These are phyloP conservation scores for Paraphaeosphaeria minitans DNA, from an alignment of 2,329 filamentous ascomycete species.

Conservation along the genomic window DNA sequence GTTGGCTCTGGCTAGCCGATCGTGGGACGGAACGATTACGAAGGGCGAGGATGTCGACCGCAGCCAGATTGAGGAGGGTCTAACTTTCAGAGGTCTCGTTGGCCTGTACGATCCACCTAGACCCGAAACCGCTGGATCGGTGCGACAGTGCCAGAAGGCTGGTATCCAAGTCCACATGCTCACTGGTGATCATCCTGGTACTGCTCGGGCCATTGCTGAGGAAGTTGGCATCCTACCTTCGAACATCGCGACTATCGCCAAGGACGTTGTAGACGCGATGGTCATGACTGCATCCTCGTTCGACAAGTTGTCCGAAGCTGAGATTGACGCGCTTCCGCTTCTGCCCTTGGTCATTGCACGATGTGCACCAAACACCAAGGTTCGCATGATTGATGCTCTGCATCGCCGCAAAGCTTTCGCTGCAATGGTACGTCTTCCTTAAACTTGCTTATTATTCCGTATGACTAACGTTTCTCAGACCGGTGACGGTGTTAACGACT, in stretches of 20 bases:
- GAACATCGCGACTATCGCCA: conserved; percentile 25
- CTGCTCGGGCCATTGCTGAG: conserved; percentile 53
- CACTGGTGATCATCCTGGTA: conserved; percentile 54
- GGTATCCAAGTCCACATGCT: conserved; percentile 57
- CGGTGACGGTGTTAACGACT: conserved; percentile 86
- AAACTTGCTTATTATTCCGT: not conserved
- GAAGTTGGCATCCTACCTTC: conserved; percentile 54
- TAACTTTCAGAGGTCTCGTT: conserved; percentile 77
- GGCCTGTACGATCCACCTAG: conserved; percentile 87
- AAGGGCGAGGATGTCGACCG: conserved; percentile 59
- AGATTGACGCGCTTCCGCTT: conserved; percentile 75
- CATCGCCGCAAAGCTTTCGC: conserved; percentile 77
- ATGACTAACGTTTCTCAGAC: conserved; percentile 52
- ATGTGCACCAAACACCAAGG: conserved; percentile 85
- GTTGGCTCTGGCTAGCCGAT: conserved; percentile 65
- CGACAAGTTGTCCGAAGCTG: conserved; percentile 73
- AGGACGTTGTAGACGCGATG: conserved; percentile 38
- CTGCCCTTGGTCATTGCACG: conserved; percentile 82
- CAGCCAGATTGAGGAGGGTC: conserved; percentile 66
- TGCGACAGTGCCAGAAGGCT: conserved; percentile 51
- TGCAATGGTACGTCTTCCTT: conserved; percentile 63
- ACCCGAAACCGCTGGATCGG: conserved; percentile 69
- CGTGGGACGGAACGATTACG: conserved; percentile 50
- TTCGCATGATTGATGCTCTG: conserved; percentile 87
- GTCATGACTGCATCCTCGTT: conserved; percentile 64